Conservation (phyloP, 2,329 filamentous ascomycete genomes). For the Cladosporium sp. region DNA sequence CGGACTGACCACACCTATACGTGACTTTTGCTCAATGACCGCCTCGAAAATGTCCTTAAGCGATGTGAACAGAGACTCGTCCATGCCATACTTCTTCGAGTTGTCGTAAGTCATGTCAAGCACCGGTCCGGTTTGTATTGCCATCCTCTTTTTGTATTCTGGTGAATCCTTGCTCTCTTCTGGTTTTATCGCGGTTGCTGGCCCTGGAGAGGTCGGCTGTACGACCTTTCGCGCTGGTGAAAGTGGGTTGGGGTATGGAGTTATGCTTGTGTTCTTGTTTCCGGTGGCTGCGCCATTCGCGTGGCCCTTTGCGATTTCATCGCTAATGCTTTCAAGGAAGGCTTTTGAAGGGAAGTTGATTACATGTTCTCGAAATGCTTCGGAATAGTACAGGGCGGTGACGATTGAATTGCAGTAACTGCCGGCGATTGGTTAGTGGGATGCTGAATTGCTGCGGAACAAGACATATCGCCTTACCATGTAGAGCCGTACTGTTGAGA, state of each 20-base stretch:
- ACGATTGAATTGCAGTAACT: conserved; percentile 99
- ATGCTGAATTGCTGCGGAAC: conserved; percentile 7
- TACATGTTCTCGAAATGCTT: conserved; percentile 87
- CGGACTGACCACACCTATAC: conserved; percentile 86
- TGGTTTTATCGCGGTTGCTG: conserved; percentile 57
- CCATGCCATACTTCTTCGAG: conserved; percentile 77
- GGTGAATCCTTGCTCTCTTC: conserved; percentile 93
- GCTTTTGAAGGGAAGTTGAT: conserved; percentile 79
- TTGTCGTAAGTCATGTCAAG: conserved; percentile 81
- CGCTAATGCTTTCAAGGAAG: conserved; percentile 62
- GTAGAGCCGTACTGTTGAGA: conserved; percentile 85
- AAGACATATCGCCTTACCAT: conserved; percentile 58
- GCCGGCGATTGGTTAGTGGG: conserved; percentile 14
- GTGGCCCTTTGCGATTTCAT: conserved; percentile 2
- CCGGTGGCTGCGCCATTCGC: conserved; percentile 25
- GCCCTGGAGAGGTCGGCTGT: conserved; percentile 51
- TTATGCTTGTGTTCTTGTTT: conserved; percentile 34
- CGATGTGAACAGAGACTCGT: conserved; percentile 89
- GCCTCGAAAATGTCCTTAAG: conserved; percentile 95
- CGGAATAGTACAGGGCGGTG: conserved; percentile 93
- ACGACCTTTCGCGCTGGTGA: conserved; percentile 43
- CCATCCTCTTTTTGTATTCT: conserved; percentile 97
- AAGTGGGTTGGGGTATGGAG: conserved; percentile 30
- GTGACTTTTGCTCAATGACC: conserved; percentile 71
- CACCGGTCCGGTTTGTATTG: conserved; percentile 80